Base-by-base conservation (phyloP, 2,329 filamentous ascomycete genomes). In the Alternaria tenuissima region DNA sequence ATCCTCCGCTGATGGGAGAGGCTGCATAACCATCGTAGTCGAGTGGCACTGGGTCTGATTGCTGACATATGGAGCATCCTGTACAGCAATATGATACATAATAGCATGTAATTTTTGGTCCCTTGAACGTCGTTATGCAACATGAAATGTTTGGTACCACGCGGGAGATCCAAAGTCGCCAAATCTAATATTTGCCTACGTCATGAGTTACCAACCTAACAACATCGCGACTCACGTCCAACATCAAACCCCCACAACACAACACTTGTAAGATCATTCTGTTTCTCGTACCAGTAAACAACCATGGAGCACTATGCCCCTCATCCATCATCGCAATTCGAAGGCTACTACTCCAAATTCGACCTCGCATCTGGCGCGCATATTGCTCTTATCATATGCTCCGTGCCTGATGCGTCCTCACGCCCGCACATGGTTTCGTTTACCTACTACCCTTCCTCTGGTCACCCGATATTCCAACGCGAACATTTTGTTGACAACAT, bases 281-380 rank as follows among this genome's bases (percentile, higher is more conserved):
- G 7, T 49, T 20, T 12, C 16, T 36, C 9, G 5, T 18, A 7
- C 20, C 34, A 18, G n/a, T 4, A 8, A 55, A 22, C 11, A 12
- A 39, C 14, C 51, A 81, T 81, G 77, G 76, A 83, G 57, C 80
- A 83, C 63, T 78, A 72, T 55, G 74, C 73, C 7, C 82, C 82
- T 2, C 83, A 85, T 61, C 65, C 65, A 1, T 64, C 55, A 34
- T 69, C 81, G 28, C 74, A 72, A 32, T 84, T 85, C 65, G 83
- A 85, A 70, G 83, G 83, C 36, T 84, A 79, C 71, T 85, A 85
- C 71, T 82, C 80, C 61, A 83, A 84, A 63, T 84, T 85, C 68
- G 73, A 78, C 53, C 77, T 84, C 7, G 77, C 79, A 16, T 82
- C 80, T 4, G 81, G 82, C 59, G 76, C 78, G 5, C 79, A 82